Percentiles rank a stretch among this genome's conserved stretches.
Conservation (phyloP, 768 basidiomycete species). For the Cystoderma amianthinum region DNA sequence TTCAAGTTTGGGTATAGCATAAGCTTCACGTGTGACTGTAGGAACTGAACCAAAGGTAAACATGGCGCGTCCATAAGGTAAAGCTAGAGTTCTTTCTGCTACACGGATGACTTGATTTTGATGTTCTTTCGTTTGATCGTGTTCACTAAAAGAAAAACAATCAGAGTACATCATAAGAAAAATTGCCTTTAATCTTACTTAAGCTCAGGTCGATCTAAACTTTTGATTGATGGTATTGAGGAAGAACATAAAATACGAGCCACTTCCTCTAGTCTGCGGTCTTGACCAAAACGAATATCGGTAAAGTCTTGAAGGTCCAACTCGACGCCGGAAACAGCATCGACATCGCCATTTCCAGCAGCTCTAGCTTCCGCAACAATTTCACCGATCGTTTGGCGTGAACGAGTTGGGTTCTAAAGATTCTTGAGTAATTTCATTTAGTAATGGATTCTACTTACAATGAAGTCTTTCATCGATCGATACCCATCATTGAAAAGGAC, state of each 20-base stretch:
- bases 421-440: neutral
- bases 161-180: neutral
- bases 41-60: slow-evolving; percentile 85
- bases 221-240: slow-evolving; percentile 53
- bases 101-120: slow-evolving; percentile 76
- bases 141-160: slow-evolving; percentile 50
- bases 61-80: slow-evolving; percentile 86
- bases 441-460: slow-evolving; percentile 28
- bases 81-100: slow-evolving; percentile 82
- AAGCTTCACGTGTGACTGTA: slow-evolving; percentile 71
- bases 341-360: slow-evolving; percentile 47
- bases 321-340: slow-evolving; percentile 64
- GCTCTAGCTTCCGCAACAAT: slow-evolving; percentile 44
- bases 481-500: slow-evolving; percentile 46
- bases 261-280: slow-evolving; percentile 87
- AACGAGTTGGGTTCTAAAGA: slow-evolving; percentile 40
- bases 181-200: slow-evolving; percentile 23
- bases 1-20: slow-evolving; percentile 74
- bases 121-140: slow-evolving; percentile 81
- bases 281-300: slow-evolving; percentile 83
- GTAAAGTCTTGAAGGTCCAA: slow-evolving; percentile 68
- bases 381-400: slow-evolving; percentile 43
- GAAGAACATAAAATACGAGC: slow-evolving; percentile 87
- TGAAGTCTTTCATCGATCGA: slow-evolving; percentile 46
- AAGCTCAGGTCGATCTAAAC: slow-evolving; percentile 61